Evolutionary conservation across 345 rosid species (phyloP).

Genomic region (Passiflora organensis): DNA sequence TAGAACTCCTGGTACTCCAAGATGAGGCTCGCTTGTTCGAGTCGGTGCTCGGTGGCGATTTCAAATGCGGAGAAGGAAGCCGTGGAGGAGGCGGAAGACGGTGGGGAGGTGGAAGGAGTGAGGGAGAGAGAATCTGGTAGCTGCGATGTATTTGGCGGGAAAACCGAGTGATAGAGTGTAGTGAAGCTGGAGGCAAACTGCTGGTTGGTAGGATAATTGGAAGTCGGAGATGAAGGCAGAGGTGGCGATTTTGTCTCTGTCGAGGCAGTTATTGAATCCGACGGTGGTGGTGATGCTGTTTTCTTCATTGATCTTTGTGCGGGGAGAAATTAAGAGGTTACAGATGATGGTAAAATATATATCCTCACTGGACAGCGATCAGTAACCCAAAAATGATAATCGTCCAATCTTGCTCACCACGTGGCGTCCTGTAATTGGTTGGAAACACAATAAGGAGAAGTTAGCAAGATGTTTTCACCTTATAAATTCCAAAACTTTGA

Average conservation of each 20-base stretch:
- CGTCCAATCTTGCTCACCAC: too few relatives aligned
- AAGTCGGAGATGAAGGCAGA: conserved; percentile 27
- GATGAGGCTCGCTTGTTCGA: conserved; percentile 61
- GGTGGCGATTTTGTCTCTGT: conserved; percentile 16
- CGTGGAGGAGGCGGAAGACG: too few relatives aligned
- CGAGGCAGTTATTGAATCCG: conserved; percentile 28
- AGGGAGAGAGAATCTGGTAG: conserved; percentile 37
- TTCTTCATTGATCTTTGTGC: conserved; percentile 43
- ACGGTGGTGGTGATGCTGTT: conserved; percentile 20
- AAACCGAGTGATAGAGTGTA: conserved; percentile 50
- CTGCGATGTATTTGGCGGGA: conserved; percentile 51
- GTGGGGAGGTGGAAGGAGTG: conserved; percentile 42
- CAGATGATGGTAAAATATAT: too few relatives aligned
- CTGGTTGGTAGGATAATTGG: conserved; percentile 23
- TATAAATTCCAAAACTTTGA: neutral
- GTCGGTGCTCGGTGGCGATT: conserved; percentile 50
- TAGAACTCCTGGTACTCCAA: conserved; percentile 66
- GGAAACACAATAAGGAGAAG: too few relatives aligned
- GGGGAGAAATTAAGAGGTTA: too few relatives aligned
- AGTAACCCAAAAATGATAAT: too few relatives aligned
- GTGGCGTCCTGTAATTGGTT: too few relatives aligned
- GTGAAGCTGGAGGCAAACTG: conserved; percentile 50
- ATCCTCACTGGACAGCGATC: too few relatives aligned
- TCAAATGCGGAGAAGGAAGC: conserved; percentile 15
- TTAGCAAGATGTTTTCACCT: neutral